These are phyloP conservation scores for Incumbomyces lentus DNA, from an alignment of 2,329 filamentous ascomycete genomes.

Conservation along the genomic window DNA sequence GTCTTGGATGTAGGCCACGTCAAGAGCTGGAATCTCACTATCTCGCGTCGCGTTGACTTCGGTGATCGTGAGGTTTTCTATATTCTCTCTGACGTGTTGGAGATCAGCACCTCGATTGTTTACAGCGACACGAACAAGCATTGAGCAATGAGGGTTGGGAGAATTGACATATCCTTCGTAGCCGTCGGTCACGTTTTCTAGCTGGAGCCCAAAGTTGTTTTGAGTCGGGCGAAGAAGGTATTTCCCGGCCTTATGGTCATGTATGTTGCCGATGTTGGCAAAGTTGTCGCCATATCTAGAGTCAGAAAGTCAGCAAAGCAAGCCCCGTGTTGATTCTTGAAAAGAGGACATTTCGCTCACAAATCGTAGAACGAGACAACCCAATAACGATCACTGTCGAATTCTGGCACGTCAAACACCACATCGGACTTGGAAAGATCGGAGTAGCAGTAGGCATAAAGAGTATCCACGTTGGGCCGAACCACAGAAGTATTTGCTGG, in stretches of 20 bases:
- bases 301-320: neutral
- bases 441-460: too few relatives aligned
- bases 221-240: conserved; percentile 17
- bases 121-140: conserved; percentile 14
- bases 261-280: conserved; percentile 21
- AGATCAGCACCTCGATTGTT: conserved; percentile 10
- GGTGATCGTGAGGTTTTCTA: conserved; percentile 11
- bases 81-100: conserved; percentile 10
- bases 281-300: conserved; percentile 24
- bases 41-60: neutral
- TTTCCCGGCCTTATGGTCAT: conserved; percentile 15
- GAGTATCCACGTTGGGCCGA: too few relatives aligned
- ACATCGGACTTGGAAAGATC: too few relatives aligned
- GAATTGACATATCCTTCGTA: conserved; percentile 16
- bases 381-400: too few relatives aligned
- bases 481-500: too few relatives aligned
- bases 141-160: conserved; percentile 17
- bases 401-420: too few relatives aligned
- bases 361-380: too few relatives aligned
- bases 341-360: too few relatives aligned
- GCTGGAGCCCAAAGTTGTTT: conserved; percentile 5
- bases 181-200: conserved; percentile 6
- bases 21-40: conserved; percentile 1
- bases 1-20: conserved; percentile 19
- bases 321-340: conserved; percentile 10